Evolutionary conservation across 495 filamentous ascomycete species (phyloP), one percentile per base, ranked within the genome.

Genomic region (Podospora pseudopauciseta): DNA sequence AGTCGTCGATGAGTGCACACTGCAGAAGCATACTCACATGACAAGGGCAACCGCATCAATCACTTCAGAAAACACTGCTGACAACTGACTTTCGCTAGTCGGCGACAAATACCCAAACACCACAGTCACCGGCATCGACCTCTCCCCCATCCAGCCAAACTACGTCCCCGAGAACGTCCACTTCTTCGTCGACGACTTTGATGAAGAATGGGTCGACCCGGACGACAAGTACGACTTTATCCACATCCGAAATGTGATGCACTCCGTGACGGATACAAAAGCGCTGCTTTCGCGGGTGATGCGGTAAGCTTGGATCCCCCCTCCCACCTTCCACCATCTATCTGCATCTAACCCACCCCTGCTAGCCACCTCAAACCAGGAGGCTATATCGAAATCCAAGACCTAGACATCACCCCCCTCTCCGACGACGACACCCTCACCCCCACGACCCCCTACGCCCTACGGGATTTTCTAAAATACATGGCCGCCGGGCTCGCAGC

Each of bases 111-210:
- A 78, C 68, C 88, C 87, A 0, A 58, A 77, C 26, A 79, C 84
- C 2, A 79, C 83, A 23, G 80, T 91, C 28, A 75, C 86, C 53
- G 90, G 90, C 27, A 84, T 89, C 23, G 90, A 92, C 71, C 81
- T 92, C 18, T 88, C 86, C 13, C 83, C 86, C 3, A 89, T 89
- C 64, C 87, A 89, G 65, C 87, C 87, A 1, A 72, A 71, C 60
- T 84, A 83, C 72, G 81, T 87, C 0, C 86, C 86, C 4, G 80
- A 86, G 6, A 89, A 89, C 68, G 81, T 85, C 60, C 80, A 81
- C 55, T 90, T 90, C 72, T 81, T 85, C 65, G 78, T 90, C 57
- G 88, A 89, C 74, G 88, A 90, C 71, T 78, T 88, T 57, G 87
- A 89, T 67, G 77, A 76, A 57, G 79, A 82, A 18, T 90, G 87